phyloP scores from a whole-genome alignment of 2,329 filamentous ascomycete species.

The Salinomyces thailandicus region DNA sequence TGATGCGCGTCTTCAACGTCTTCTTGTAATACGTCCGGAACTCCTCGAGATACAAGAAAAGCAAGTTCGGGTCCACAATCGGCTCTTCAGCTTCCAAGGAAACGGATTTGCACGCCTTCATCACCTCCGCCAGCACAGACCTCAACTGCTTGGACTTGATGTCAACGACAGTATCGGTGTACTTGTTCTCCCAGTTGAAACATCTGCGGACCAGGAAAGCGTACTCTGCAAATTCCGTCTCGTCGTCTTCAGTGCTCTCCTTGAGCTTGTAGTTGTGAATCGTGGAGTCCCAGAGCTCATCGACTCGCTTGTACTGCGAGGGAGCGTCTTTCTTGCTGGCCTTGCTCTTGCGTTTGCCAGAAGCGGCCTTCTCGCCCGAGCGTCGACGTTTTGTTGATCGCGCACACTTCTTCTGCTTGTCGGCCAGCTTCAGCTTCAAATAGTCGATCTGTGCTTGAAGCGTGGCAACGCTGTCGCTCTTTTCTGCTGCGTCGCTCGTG shows the following conservation, averaged over 20 bases:
- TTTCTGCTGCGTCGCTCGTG: neutral
- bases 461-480: neutral
- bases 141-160: slow-evolving; percentile 75
- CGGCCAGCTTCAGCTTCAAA: slow-evolving; percentile 18
- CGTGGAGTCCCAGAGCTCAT: slow-evolving; percentile 48
- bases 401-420: slow-evolving; percentile 6
- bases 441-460: slow-evolving; percentile 8
- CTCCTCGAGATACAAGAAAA: slow-evolving; percentile 61
- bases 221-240: slow-evolving; percentile 64
- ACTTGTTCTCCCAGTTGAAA: slow-evolving; percentile 79
- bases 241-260: slow-evolving; percentile 55
- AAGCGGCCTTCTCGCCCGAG: slow-evolving; percentile 8
- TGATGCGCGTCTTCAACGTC: slow-evolving; percentile 49
- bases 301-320: slow-evolving; percentile 58
- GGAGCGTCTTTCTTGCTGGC: slow-evolving; percentile 31
- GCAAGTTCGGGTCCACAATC: slow-evolving; percentile 42
- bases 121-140: slow-evolving; percentile 57
- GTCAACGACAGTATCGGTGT: slow-evolving; percentile 62
- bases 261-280: slow-evolving; percentile 57
- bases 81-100: slow-evolving; percentile 73
- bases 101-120: slow-evolving; percentile 67
- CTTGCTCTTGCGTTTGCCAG: slow-evolving; percentile 16
- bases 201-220: slow-evolving; percentile 73
- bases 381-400: slow-evolving; percentile 12
- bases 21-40: slow-evolving; percentile 52